Conservation (phyloP, 257 asterid species). For the Jacaranda mimosifolia region DNA sequence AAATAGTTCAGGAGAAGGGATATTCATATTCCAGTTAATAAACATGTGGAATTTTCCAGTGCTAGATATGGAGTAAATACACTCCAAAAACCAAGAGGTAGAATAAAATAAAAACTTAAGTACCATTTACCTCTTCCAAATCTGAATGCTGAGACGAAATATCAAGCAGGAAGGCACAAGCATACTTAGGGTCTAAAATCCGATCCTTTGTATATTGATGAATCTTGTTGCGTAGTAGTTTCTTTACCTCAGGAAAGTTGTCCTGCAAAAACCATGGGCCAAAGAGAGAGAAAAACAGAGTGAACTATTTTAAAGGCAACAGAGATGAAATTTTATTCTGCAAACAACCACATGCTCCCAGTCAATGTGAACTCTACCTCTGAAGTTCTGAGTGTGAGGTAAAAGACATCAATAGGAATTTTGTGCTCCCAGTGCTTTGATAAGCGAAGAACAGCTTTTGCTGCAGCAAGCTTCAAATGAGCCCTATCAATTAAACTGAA, state of each 20-base stretch:
- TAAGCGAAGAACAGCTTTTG: slow-evolving; percentile 94
- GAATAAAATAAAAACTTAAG: slow-evolving; percentile 25
- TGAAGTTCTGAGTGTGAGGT: slow-evolving; percentile 76
- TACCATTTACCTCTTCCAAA: slow-evolving; percentile 68
- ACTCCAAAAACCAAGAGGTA: slow-evolving; percentile 11
- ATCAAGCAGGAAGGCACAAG: slow-evolving; percentile 90
- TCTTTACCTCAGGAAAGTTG: slow-evolving; percentile 80
- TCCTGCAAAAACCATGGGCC: slow-evolving; percentile 52
- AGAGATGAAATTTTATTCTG: slow-evolving; percentile 15
- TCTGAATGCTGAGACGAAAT: slow-evolving; percentile 63
- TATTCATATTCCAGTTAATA: slow-evolving; percentile 12
- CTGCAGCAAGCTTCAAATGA: slow-evolving; percentile 96
- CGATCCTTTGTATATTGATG: slow-evolving; percentile 94
- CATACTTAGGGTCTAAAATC: slow-evolving; percentile 84
- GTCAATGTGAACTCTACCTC: slow-evolving; percentile 65
- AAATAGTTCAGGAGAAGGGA: slow-evolving; percentile 6
- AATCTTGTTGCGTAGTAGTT: slow-evolving; percentile 72
- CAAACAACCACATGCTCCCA: slow-evolving; percentile 31
- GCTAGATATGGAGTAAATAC: slow-evolving; percentile 19
- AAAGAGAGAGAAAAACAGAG: background rate
- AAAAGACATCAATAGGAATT: slow-evolving; percentile 85
- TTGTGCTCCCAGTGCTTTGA: slow-evolving; percentile 95
- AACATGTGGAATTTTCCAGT: slow-evolving; percentile 10
- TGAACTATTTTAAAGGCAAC: slow-evolving; percentile 16
- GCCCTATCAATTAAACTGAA: slow-evolving; percentile 89